Conservation (phyloP, 352 stramenopile species). For the Discostella stelligera region DNA sequence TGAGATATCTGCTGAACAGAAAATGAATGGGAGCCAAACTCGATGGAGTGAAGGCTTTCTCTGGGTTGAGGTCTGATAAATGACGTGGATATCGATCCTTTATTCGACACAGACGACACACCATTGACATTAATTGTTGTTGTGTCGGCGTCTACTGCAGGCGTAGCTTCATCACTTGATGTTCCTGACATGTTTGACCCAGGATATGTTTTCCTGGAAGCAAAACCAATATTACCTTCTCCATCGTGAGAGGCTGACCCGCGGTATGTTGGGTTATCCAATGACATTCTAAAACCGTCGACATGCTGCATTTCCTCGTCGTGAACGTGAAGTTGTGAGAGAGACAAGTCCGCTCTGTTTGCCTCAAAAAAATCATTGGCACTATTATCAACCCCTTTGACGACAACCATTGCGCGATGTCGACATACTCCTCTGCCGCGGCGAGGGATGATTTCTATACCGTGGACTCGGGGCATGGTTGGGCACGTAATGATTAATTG, state of each 20-base stretch:
- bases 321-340: background rate
- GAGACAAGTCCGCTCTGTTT: background rate
- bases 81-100: no score
- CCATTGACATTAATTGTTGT: background rate
- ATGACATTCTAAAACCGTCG: background rate
- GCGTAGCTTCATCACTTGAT: background rate
- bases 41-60: slow-evolving; percentile 25
- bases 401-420: background rate
- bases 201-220: background rate
- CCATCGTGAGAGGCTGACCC: background rate
- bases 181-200: background rate
- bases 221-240: background rate
- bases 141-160: background rate
- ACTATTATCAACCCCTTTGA: background rate
- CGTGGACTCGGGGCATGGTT: slow-evolving; percentile 48
- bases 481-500: no score
- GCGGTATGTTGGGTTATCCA: background rate
- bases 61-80: slow-evolving; percentile 31
- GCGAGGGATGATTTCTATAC: slow-evolving; percentile 32
- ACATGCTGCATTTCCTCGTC: background rate
- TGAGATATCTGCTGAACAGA: slow-evolving; percentile 36
- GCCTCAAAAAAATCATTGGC: background rate
- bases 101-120: background rate
- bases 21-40: slow-evolving; percentile 49
- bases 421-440: slow-evolving; percentile 23